Conservation (phyloP, 2,329 filamentous ascomycete species). For the Cladosporium austrohemisphaericum region DNA sequence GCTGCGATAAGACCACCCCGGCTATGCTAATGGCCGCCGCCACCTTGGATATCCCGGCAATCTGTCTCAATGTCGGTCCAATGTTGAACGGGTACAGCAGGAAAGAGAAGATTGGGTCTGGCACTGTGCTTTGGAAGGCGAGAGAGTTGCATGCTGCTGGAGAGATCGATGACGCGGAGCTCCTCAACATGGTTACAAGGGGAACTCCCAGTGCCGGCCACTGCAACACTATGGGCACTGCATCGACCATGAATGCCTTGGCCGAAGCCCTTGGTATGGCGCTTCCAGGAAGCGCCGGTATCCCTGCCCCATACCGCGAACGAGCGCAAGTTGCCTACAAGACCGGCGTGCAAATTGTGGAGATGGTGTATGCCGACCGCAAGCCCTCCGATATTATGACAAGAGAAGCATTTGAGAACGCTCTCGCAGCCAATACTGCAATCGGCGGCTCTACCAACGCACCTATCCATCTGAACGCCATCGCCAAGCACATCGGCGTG, state of each 20-base stretch:
- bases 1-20: constrained; percentile 32
- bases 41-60: constrained; percentile 30
- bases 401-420: constrained; percentile 54
- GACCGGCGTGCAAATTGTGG: constrained; percentile 31
- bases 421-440: constrained; percentile 52
- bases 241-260: constrained; percentile 32
- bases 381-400: constrained; percentile 54
- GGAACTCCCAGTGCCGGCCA: constrained; percentile 30
- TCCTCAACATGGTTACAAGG: constrained; percentile 27
- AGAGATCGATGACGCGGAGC: constrained; percentile 26
- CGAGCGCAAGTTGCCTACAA: constrained; percentile 30
- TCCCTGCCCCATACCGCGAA: constrained; percentile 30
- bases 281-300: constrained; percentile 27
- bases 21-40: constrained; percentile 32
- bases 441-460: constrained; percentile 57
- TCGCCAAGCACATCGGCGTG: constrained; percentile 54
- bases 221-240: constrained; percentile 33
- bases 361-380: constrained; percentile 29
- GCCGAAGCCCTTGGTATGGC: constrained; percentile 32
- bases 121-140: constrained; percentile 31
- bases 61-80: constrained; percentile 32
- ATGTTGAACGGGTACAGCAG: constrained; percentile 31
- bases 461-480: constrained; percentile 53
- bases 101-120: constrained; percentile 25
- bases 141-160: constrained; percentile 29